Evolutionary conservation across 2,329 filamentous ascomycete species (phyloP).

Genomic region (Fusarium secorum): DNA sequence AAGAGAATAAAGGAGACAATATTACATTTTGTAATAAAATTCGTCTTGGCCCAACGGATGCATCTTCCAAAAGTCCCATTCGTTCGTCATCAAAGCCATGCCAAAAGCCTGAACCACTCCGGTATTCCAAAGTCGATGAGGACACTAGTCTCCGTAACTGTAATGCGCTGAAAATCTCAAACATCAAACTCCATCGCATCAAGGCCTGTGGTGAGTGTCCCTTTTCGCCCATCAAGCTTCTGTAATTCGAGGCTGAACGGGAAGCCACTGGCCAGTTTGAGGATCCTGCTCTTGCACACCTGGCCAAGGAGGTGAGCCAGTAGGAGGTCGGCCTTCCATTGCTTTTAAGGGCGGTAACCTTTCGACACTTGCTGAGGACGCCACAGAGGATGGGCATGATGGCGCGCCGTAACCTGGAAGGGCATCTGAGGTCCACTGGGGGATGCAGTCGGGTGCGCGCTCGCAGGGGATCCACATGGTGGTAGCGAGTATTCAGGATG

Average conservation of each 20-base stretch:
- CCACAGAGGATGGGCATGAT: constrained; percentile 49
- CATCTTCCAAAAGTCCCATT: constrained; percentile 39
- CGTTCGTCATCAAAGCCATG: constrained; percentile 21
- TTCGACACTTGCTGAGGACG: constrained; percentile 50
- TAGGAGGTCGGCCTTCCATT: constrained; percentile 50
- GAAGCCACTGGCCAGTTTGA: constrained; percentile 49
- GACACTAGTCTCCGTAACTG: background rate
- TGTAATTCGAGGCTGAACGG: constrained; percentile 42
- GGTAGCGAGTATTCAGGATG: constrained; percentile 53
- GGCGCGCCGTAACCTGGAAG: constrained; percentile 48
- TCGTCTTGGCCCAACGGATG: constrained; percentile 41
- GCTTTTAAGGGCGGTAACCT: constrained; percentile 57
- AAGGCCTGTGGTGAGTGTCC: constrained; percentile 34
- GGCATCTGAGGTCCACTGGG: constrained; percentile 52
- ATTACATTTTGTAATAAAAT: constrained; percentile 7
- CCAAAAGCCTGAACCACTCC: constrained; percentile 27
- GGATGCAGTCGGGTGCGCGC: constrained; percentile 41
- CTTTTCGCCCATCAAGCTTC: constrained; percentile 50
- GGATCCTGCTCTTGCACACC: constrained; percentile 47
- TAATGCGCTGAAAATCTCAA: background rate
- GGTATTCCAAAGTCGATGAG: constrained; percentile 34
- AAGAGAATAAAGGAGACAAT: constrained; percentile 4
- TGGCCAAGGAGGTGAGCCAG: constrained; percentile 35
- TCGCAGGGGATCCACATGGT: constrained; percentile 48
- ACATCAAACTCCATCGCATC: constrained; percentile 23